A percentile compares a stretch with the other conserved stretches of the same genome.
Evolutionary conservation across 2,329 filamentous ascomycete species (phyloP).

Genomic region (Zymoseptoria crescenta): DNA sequence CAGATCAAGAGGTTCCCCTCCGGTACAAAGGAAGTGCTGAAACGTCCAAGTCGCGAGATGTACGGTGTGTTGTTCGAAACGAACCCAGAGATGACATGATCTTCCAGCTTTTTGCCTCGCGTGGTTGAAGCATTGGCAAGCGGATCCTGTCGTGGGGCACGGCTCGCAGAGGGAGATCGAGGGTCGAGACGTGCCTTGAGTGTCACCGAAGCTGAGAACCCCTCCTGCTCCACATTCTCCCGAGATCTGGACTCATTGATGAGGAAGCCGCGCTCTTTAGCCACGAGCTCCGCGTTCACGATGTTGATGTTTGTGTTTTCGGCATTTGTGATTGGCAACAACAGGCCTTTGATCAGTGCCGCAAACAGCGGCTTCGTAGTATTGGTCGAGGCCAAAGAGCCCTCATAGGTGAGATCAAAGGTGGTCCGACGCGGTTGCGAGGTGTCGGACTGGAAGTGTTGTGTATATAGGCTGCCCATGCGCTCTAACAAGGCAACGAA

Average conservation of each 20-base stretch:
- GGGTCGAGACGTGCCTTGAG: conserved; percentile 46
- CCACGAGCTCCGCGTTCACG: conserved; percentile 69
- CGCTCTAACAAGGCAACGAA: conserved; percentile 70
- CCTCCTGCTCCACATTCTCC: conserved; percentile 50
- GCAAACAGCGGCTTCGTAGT: conserved; percentile 75
- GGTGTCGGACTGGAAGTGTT: conserved; percentile 51
- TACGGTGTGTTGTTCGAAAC: conserved; percentile 56
- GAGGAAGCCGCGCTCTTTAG: conserved; percentile 67
- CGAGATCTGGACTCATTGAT: conserved; percentile 66
- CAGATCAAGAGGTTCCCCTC: conserved; percentile 69
- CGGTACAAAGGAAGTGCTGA: conserved; percentile 65
- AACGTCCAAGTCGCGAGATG: conserved; percentile 66
- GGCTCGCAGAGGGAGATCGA: conserved; percentile 24
- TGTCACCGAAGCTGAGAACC: conserved; percentile 64
- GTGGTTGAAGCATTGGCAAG: conserved; percentile 3
- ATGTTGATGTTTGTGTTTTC: conserved; percentile 72
- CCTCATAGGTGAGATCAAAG: conserved; percentile 72
- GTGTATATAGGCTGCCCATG: conserved; percentile 71
- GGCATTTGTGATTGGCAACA: conserved; percentile 58
- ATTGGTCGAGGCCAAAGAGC: conserved; percentile 60
- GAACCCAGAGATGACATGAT: conserved; percentile 57
- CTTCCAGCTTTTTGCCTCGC: conserved; percentile 28
- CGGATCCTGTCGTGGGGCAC: conserved; percentile 8
- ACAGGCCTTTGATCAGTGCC: conserved; percentile 68
- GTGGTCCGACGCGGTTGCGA: conserved; percentile 49